Evolutionary conservation across 1,284 basidiomycete genomes (phyloP).

Genomic region (Trametes versicolor): DNA sequence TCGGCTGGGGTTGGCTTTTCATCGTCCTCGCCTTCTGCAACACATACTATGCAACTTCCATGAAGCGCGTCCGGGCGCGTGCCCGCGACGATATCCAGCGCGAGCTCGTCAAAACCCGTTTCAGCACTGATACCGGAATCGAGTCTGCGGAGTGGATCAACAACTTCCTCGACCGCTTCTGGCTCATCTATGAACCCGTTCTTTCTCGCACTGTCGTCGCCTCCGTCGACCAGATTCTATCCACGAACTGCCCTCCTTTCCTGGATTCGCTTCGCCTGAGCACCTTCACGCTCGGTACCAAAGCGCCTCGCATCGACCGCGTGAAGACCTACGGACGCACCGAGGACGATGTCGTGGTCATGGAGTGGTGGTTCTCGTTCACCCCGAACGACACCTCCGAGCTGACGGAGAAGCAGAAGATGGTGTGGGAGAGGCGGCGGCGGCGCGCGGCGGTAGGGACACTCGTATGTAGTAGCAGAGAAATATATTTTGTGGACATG

Average conservation of each 20-base stretch:
- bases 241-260: conserved; percentile 86
- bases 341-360: conserved; percentile 92
- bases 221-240: conserved; percentile 90
- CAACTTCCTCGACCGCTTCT: conserved; percentile 92
- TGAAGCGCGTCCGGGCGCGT: conserved; percentile 81
- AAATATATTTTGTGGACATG: too few relatives aligned
- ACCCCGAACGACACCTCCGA: conserved; percentile 93
- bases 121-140: conserved; percentile 87
- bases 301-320: conserved; percentile 92
- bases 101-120: conserved; percentile 90
- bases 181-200: conserved; percentile 96
- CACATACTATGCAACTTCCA: conserved; percentile 92
- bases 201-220: conserved; percentile 87
- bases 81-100: conserved; percentile 96
- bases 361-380: conserved; percentile 98
- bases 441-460: too few relatives aligned
- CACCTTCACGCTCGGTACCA: conserved; percentile 94
- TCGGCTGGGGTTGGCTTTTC: conserved; percentile 93
- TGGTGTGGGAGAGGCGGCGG: too few relatives aligned
- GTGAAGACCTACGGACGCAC: conserved; percentile 95
- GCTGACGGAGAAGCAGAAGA: conserved; percentile 82
- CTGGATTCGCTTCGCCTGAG: conserved; percentile 90
- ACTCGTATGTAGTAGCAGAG: too few relatives aligned
- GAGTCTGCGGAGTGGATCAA: conserved; percentile 98
- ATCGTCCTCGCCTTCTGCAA: conserved; percentile 85